Evolutionary conservation across 306 rosid species (phyloP), one percentile per base, ranked within the genome.

Genomic region (Arachis stenosperma): DNA sequence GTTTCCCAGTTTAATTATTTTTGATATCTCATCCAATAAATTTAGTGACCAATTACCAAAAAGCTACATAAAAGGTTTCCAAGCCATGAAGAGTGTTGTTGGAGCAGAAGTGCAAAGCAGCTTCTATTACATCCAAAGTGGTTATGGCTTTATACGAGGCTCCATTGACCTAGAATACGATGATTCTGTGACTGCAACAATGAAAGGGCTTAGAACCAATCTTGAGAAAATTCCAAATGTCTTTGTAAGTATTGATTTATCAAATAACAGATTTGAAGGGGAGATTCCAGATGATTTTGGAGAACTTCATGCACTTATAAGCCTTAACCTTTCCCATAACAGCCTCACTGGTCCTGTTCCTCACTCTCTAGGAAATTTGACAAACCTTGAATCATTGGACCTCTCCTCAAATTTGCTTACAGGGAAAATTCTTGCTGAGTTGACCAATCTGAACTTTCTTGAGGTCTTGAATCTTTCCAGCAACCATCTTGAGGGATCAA

Each of bases 261-360:
- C 84, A 6, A 59, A 15, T 7, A 79, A 79, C 41, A 44, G 9
- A 0, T 83, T 83, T 8, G 54, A 17, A 9, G 81, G 86, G 29
- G 67, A 65, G 56, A 83, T 83, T 6, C 69, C 86, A 9, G 0
- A 10, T 9, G 14, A 2, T 10, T 30, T 83, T 61, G 82, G 67
- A 7, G 12, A 13, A 37, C 62, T 83, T 6, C 5, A 4, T 27
- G 64, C 54, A 10, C 52, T 83, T 13, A 43, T 29, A 64, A 75
- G 74, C 13, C 66, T 80, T 9, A 80, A 59, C 12, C 22, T 80
- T 43, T 73, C 82, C 5, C 71, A 72, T 14, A 79, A 84, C 39
- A 42, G 9, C 37, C 54, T 84, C 3, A 41, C 8, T 2, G 80
- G 88, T 37, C 4, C 2, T 3, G 71, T 84, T 63, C 86, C 86